These are phyloP conservation scores for Circinella minor DNA, from an alignment of 371 early-diverging fungal species.

Conservation along the genomic window DNA sequence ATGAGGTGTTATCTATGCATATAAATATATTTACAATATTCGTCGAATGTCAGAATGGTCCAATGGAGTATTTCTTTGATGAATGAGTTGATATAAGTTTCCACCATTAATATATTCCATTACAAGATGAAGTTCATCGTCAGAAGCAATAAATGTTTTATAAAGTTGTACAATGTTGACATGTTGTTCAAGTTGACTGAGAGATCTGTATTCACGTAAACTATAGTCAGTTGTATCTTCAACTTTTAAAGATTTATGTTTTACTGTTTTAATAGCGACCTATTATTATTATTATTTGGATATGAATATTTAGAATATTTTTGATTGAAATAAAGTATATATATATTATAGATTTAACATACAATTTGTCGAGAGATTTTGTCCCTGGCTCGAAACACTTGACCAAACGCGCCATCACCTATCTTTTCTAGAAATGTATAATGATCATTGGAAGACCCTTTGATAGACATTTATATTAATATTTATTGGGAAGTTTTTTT, in stretches of 20 bases:
- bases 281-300: no score
- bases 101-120: slow-evolving; percentile 94
- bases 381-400: slow-evolving; percentile 82
- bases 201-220: slow-evolving; percentile 77
- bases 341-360: slow-evolving; percentile 13
- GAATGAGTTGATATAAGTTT: slow-evolving; percentile 89
- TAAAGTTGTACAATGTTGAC: slow-evolving; percentile 83
- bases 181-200: slow-evolving; percentile 72
- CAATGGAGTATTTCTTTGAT: slow-evolving; percentile 65
- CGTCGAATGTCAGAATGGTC: slow-evolving; percentile 33
- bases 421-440: slow-evolving; percentile 81
- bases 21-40: slow-evolving; percentile 32
- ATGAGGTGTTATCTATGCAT: no score
- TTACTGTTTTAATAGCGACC: slow-evolving; percentile 97
- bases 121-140: slow-evolving; percentile 86
- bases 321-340: no score
- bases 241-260: slow-evolving; percentile 82
- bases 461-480: slow-evolving; percentile 34
- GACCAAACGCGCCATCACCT: slow-evolving; percentile 94
- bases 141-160: slow-evolving; percentile 81
- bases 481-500: slow-evolving; percentile 9
- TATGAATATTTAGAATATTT: not conserved
- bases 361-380: slow-evolving; percentile 79
- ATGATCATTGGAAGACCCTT: slow-evolving; percentile 52
- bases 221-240: slow-evolving; percentile 67